Evolutionary conservation across 2,329 filamentous ascomycete species (phyloP).

Genomic region (Trichoderma sp.): DNA sequence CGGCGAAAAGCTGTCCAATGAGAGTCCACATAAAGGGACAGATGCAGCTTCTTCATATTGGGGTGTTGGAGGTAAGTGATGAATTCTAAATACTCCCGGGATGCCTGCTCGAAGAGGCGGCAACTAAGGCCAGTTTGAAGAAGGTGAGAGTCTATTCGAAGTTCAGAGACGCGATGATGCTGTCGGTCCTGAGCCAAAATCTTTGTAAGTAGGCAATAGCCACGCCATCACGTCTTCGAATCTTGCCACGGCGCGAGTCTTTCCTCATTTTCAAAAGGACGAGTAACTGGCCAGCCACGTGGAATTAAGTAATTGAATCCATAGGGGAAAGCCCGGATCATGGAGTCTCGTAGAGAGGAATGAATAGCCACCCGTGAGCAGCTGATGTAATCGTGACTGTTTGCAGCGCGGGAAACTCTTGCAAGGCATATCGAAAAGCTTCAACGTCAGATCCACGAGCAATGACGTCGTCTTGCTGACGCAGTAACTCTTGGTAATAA

Average conservation of each 20-base stretch:
- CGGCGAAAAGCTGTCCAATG: not conserved
- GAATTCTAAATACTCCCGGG: conserved; percentile 33
- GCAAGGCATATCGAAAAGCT: conserved; percentile 39
- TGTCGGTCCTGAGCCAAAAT: conserved; percentile 32
- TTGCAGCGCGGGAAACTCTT: conserved; percentile 39
- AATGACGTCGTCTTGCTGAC: conserved; percentile 39
- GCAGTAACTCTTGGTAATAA: conserved; percentile 33
- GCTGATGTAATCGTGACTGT: conserved; percentile 44
- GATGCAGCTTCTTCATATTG: not conserved
- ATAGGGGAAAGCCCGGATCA: conserved; percentile 43
- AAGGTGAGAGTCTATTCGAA: conserved; percentile 38
- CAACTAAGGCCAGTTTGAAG: conserved; percentile 38
- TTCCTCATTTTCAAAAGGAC: accelerated
- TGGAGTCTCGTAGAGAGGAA: conserved; percentile 45
- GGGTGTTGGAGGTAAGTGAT: conserved; percentile 27
- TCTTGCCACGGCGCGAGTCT: conserved; percentile 25
- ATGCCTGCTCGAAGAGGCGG: conserved; percentile 34
- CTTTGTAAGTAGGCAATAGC: conserved; percentile 31
- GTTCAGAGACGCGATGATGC: conserved; percentile 36
- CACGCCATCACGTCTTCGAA: conserved; percentile 35
- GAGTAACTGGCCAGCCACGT: conserved; percentile 30
- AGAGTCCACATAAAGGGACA: not conserved
- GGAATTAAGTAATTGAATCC: conserved; percentile 45
- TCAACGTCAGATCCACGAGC: conserved; percentile 32
- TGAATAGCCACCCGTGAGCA: conserved; percentile 40